Conservation (phyloP, 305 asterid genomes). For the Fraxinus ornus region DNA sequence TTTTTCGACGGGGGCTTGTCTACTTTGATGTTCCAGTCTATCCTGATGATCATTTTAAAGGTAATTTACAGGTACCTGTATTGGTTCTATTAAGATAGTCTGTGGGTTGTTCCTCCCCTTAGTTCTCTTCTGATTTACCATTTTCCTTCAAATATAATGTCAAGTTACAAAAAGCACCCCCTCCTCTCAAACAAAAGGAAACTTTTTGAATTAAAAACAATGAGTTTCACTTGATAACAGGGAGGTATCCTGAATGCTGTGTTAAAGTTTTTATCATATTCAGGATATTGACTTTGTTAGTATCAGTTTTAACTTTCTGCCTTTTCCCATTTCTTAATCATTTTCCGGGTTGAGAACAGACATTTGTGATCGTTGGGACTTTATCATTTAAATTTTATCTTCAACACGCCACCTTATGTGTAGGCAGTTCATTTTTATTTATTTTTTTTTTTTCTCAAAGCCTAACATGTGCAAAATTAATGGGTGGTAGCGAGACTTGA, state of each 20-base stretch:
- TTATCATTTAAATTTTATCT: neutral
- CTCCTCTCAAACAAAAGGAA: neutral
- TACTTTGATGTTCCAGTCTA: slow-evolving; percentile 96
- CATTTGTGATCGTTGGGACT: neutral
- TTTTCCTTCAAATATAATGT: neutral
- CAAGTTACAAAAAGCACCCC: neutral
- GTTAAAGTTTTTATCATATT: neutral
- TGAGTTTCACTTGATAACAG: neutral
- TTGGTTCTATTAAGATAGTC: neutral
- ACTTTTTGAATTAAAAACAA: neutral
- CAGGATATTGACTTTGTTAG: neutral
- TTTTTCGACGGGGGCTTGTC: slow-evolving; percentile 81
- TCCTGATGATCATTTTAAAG: slow-evolving; percentile 96
- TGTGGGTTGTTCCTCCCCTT: neutral
- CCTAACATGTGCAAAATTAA: neutral
- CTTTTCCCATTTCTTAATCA: neutral
- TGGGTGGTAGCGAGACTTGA: neutral
- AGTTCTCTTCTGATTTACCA: neutral
- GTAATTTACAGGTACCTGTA: slow-evolving; percentile 32
- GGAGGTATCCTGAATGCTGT: neutral
- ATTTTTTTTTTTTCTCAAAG: neutral
- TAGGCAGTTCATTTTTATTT: neutral
- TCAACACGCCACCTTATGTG: neutral
- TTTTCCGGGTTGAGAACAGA: neutral
- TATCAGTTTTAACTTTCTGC: neutral